A percentile compares a stretch with the other conserved stretches of the same genome.
Conservation (phyloP, 2,329 filamentous ascomycete species). For the Aspergillus sergii region DNA sequence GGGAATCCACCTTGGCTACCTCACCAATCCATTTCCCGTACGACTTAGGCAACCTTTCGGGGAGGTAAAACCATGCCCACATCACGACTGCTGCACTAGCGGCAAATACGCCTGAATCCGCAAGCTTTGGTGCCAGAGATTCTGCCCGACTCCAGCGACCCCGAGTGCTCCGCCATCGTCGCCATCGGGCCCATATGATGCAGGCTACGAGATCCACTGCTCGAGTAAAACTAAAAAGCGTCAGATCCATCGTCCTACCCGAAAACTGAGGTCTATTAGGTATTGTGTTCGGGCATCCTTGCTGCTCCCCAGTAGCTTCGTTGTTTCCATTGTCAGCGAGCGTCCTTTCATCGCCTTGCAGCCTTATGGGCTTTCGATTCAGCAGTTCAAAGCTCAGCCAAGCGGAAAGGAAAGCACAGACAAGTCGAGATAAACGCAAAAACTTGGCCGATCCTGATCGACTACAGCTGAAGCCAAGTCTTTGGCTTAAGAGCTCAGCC, state of each 20-base stretch:
- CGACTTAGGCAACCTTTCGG: constrained; percentile 67
- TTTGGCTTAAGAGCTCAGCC: constrained; percentile 28
- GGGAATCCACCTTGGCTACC: constrained; percentile 72
- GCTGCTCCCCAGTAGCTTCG: constrained; percentile 7
- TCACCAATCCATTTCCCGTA: constrained; percentile 83
- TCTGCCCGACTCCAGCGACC: constrained; percentile 43
- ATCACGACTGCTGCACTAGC: constrained; percentile 74
- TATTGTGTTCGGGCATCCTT: constrained; percentile 12
- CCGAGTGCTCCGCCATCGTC: constrained; percentile 31
- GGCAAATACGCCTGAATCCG: constrained; percentile 73
- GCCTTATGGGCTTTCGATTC: constrained; percentile 41
- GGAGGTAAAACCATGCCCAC: constrained; percentile 86
- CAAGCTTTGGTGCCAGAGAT: constrained; percentile 43
- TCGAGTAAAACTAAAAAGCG: constrained; percentile 73
- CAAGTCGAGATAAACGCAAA: constrained; percentile 41
- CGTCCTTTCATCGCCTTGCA: constrained; percentile 16
- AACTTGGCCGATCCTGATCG: constrained; percentile 19
- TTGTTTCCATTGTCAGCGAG: constrained; percentile 9
- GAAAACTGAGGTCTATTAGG: constrained; percentile 49
- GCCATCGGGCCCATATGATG: constrained; percentile 62
- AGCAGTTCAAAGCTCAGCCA: constrained; percentile 53
- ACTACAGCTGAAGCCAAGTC: constrained; percentile 20
- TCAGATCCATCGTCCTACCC: constrained; percentile 78
- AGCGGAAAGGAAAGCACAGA: constrained; percentile 52
- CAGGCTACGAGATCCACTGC: constrained; percentile 72